Percentiles rank a stretch among this genome's conserved stretches.
phyloP scores from a whole-genome alignment of 2,329 filamentous ascomycete genomes.

The Celoporthe dispersa region DNA sequence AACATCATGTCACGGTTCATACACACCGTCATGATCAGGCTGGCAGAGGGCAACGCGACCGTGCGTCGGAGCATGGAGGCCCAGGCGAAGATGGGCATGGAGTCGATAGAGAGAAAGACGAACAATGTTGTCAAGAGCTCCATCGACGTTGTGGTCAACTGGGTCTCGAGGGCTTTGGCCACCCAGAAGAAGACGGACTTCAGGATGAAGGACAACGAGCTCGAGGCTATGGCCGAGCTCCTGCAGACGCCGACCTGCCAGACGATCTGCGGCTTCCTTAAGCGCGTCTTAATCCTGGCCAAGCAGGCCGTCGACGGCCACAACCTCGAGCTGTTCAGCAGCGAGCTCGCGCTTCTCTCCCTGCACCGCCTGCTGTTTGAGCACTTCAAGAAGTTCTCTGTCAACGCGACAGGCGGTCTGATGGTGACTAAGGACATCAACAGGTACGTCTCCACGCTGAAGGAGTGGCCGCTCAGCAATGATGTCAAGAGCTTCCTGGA shows the following conservation, averaged over 20 bases:
- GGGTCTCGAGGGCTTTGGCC: slow-evolving; percentile 72
- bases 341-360: slow-evolving; percentile 81
- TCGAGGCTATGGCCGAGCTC: slow-evolving; percentile 66
- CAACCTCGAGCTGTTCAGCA: slow-evolving; percentile 81
- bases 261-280: slow-evolving; percentile 79
- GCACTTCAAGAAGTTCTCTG: slow-evolving; percentile 92
- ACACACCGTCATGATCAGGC: slow-evolving; percentile 83
- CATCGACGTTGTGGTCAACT: slow-evolving; percentile 73
- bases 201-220: slow-evolving; percentile 79
- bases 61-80: slow-evolving; percentile 90
- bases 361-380: slow-evolving; percentile 81
- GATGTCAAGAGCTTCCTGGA: slow-evolving; percentile 75
- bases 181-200: slow-evolving; percentile 90
- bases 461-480: slow-evolving; percentile 77
- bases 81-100: slow-evolving; percentile 72
- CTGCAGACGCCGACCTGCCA: slow-evolving; percentile 87
- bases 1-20: slow-evolving; percentile 94
- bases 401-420: slow-evolving; percentile 89
- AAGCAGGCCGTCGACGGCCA: slow-evolving; percentile 76
- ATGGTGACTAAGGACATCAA: slow-evolving; percentile 97
- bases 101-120: slow-evolving; percentile 84
- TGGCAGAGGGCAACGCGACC: slow-evolving; percentile 88
- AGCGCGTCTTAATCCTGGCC: slow-evolving; percentile 65
- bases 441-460: slow-evolving; percentile 85
- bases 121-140: slow-evolving; percentile 62